Evolutionary conservation across 2,329 filamentous ascomycete species (phyloP).

Genomic region (Pleurostoma richardsiae): DNA sequence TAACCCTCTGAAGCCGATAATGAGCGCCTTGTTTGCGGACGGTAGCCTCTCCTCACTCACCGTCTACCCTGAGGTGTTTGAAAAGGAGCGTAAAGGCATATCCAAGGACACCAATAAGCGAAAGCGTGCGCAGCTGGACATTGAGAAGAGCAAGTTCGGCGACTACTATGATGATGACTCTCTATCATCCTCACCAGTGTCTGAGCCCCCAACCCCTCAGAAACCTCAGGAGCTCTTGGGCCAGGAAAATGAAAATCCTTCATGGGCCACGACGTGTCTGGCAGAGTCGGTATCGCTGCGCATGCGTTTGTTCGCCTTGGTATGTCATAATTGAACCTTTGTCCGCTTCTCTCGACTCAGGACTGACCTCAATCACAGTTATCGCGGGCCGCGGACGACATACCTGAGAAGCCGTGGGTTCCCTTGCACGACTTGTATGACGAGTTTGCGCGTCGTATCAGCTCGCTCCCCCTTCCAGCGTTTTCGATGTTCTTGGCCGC

Average conservation of each 20-base stretch:
- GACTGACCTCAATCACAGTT: constrained; percentile 23
- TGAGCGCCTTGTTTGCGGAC: constrained; percentile 64
- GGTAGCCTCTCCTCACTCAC: constrained; percentile 47
- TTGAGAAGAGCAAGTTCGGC: constrained; percentile 55
- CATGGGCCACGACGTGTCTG: constrained; percentile 24
- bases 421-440: constrained; percentile 52
- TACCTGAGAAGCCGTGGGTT: constrained; percentile 30
- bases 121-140: constrained; percentile 44
- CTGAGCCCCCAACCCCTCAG: constrained; percentile 39
- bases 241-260: constrained; percentile 22
- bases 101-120: constrained; percentile 41
- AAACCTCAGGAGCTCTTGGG: constrained; percentile 21
- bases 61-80: constrained; percentile 62
- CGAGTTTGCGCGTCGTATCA: constrained; percentile 50
- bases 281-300: constrained; percentile 56
- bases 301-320: constrained; percentile 56
- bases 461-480: constrained; percentile 50
- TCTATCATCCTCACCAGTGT: constrained; percentile 36
- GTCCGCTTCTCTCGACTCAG: neutral
- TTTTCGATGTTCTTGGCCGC: constrained; percentile 50
- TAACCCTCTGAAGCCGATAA: constrained; percentile 46
- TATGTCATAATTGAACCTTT: constrained; percentile 18
- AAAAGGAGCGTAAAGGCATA: constrained; percentile 52
- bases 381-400: constrained; percentile 39
- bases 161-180: constrained; percentile 49